These are phyloP conservation scores for Monascus ruber DNA, from an alignment of 2,329 filamentous ascomycete genomes.

Conservation along the genomic window DNA sequence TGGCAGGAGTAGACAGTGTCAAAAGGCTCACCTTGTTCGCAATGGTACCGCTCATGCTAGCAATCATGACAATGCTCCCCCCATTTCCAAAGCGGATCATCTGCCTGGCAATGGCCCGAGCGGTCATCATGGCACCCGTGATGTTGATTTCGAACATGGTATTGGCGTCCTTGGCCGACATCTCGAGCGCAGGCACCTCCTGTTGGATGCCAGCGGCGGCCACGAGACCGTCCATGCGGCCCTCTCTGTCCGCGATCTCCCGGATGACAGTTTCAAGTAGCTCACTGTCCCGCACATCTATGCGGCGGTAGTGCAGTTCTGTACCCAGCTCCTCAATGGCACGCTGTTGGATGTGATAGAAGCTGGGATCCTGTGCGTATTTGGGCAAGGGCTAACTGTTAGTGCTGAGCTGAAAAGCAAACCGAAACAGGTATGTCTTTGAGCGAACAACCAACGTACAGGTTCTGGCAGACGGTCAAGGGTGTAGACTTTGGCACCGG, in stretches of 20 bases:
- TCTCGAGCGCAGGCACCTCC: conserved; percentile 72
- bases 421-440: background rate
- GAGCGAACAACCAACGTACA: conserved; percentile 12
- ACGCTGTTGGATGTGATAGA: conserved; percentile 52
- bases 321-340: conserved; percentile 55
- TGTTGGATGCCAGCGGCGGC: conserved; percentile 64
- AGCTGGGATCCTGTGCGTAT: conserved; percentile 40
- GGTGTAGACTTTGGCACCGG: conserved; percentile 51
- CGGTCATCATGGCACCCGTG: conserved; percentile 52
- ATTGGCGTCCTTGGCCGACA: conserved; percentile 51
- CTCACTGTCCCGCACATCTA: conserved; percentile 66
- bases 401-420: conserved; percentile 43
- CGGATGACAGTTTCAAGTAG: conserved; percentile 56
- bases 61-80: conserved; percentile 52
- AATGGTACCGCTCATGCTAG: conserved; percentile 50
- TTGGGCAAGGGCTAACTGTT: conserved; percentile 39
- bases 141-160: conserved; percentile 53
- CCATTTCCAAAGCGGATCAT: conserved; percentile 51
- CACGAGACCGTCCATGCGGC: conserved; percentile 68
- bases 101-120: conserved; percentile 52
- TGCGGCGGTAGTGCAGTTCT: conserved; percentile 60
- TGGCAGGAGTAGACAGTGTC: background rate
- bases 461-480: conserved; percentile 32
- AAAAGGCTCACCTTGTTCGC: conserved; percentile 39
- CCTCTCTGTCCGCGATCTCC: conserved; percentile 57